Base-by-base conservation (phyloP, 2,329 filamentous ascomycete genomes). In the Tolypocladium paradoxum region DNA sequence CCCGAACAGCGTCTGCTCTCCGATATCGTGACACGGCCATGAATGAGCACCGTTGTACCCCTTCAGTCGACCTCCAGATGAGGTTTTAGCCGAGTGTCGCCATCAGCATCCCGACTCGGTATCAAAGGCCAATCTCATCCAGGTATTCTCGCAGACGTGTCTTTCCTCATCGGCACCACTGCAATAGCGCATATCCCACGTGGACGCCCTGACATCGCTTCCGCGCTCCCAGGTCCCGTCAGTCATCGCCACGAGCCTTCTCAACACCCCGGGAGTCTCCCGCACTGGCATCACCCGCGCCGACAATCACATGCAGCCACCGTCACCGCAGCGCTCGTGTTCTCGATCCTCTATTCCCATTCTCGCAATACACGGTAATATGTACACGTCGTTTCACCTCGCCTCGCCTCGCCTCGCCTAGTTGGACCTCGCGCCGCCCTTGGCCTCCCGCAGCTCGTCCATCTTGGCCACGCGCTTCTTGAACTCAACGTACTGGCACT, bases 401-500 rank as follows among this genome's bases (percentile, higher is more conserved):
- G 40, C 22, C 11, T 40, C 40, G 29, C 35, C 29, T 53, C 49
- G 20, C 45, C 35, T 36, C 51, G 53, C 54, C 70, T 71, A 96
- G 74, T 96, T 96, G 79, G 88, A 95, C 72, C 92, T 83, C 65
- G 81, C 84, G 57, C 89, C 90, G 55, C 75, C 83, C 81, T 95
- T 95, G 56, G 88, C 84, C 61, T 83, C 91, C 68, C 90, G 82
- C 67, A 99, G 75, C 77, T 99, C 91, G 65, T 97, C 84, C 93
- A 99, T 99, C 84, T 96, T 97, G 67, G 87, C 89, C 60, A 99
- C 93, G 55, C 93, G 85, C 81, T 92, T 90, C 84, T 96, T 96
- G 80, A 99, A 99, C 71, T 97, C 93, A 60, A 88, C 88, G 74
- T 99, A 99, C 68, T 99, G 93, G 82, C 93, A 99, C 73, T 97